A percentile compares a stretch with the other conserved stretches of the same genome.
Evolutionary conservation across 1,284 basidiomycete genomes (phyloP).

Genomic region (Ceratobasidium sp.): DNA sequence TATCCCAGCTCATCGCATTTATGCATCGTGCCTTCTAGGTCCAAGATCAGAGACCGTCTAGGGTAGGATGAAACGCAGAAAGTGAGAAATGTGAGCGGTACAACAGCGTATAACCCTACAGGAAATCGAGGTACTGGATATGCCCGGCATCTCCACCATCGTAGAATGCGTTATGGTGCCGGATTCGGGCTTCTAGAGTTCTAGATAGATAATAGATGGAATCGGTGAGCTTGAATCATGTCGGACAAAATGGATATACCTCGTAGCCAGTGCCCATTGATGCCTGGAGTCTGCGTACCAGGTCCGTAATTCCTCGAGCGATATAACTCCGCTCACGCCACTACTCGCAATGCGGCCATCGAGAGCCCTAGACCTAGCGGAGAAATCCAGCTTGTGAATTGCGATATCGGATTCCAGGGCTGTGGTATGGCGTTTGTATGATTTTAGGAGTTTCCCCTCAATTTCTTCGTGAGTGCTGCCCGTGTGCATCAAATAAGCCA

Average conservation of each 20-base stretch:
- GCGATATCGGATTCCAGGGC: conserved; percentile 38
- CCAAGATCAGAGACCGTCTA: conserved; percentile 29
- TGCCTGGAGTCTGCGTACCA: conserved; percentile 37
- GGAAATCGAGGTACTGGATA: conserved; percentile 38
- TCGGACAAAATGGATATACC: conserved; percentile 7
- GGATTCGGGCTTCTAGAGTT: conserved; percentile 27
- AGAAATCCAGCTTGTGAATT: conserved; percentile 17
- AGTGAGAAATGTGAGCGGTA: conserved; percentile 14
- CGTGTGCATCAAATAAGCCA: background rate
- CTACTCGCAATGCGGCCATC: background rate
- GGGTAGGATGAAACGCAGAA: conserved; percentile 1
- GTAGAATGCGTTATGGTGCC: conserved; percentile 39
- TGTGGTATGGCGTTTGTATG: conserved; percentile 39
- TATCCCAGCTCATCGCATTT: conserved; percentile 44
- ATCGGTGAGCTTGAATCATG: background rate
- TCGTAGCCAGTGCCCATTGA: conserved; percentile 40
- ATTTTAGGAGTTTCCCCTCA: conserved; percentile 41
- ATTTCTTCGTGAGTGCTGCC: conserved; percentile 42
- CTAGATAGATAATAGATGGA: conserved; percentile 1
- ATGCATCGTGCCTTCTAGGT: conserved; percentile 35
- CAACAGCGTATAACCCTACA: conserved; percentile 27
- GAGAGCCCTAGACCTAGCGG: conserved; percentile 22
- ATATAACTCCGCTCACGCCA: conserved; percentile 5
- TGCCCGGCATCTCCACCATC: conserved; percentile 39
- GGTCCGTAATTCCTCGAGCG: conserved; percentile 28